A percentile compares a stretch with the other conserved stretches of the same genome.
These are phyloP conservation scores for Lodderomyces jiufengensis DNA, from an alignment of 1,139 yeast species.

Conservation along the genomic window DNA sequence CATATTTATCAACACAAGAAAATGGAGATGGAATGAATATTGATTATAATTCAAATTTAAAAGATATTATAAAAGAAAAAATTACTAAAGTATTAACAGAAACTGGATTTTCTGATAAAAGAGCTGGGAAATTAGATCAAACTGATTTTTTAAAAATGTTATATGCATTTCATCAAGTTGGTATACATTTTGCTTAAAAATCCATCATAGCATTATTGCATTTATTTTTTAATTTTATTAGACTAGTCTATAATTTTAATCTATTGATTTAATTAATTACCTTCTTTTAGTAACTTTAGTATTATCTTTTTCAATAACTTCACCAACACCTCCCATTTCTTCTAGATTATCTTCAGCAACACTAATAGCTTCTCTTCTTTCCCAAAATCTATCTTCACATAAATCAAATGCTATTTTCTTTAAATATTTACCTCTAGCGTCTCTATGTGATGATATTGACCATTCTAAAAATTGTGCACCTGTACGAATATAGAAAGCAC, in stretches of 20 bases:
- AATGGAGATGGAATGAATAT: constrained; percentile 46
- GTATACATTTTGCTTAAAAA: constrained; percentile 78
- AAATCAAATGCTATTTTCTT: constrained; percentile 87
- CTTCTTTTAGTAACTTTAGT: constrained; percentile 44
- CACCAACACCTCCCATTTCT: constrained; percentile 89
- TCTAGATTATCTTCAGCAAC: constrained; percentile 85
- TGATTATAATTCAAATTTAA: constrained; percentile 44
- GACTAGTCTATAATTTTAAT: neutral
- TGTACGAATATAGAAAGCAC: constrained; percentile 81
- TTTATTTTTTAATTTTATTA: neutral
- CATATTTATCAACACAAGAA: constrained; percentile 62
- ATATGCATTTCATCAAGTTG: constrained; percentile 95
- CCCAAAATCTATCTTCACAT: constrained; percentile 98
- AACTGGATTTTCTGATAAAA: constrained; percentile 77
- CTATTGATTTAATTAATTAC: constrained; percentile 14
- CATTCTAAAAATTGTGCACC: constrained; percentile 87
- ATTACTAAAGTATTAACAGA: constrained; percentile 66
- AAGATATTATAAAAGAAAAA: constrained; percentile 51
- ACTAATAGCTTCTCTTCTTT: constrained; percentile 90
- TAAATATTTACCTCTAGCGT: constrained; percentile 86
- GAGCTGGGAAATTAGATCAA: constrained; percentile 94
- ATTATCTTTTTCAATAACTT: constrained; percentile 78
- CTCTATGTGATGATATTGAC: constrained; percentile 83
- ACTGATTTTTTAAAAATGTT: constrained; percentile 84
- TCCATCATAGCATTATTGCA: neutral